A percentile compares a stretch with the other conserved stretches of the same genome.
Conservation (phyloP, 2,329 filamentous ascomycete genomes). For the Xylariales sp. region DNA sequence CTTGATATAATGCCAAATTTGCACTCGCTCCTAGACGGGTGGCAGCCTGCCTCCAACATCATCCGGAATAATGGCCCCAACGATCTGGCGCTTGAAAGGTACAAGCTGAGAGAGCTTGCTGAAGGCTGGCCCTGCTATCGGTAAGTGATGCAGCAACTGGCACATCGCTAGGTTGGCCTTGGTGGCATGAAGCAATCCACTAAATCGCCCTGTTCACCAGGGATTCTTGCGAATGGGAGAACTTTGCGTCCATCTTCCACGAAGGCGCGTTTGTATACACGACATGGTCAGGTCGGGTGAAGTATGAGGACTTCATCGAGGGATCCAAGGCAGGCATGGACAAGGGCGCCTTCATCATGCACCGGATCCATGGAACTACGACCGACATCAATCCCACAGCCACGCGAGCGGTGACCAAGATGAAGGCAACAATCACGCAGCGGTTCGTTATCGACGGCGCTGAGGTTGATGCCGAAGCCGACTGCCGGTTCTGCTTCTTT, state of each 20-base stretch:
- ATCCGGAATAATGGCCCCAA: slow-evolving; percentile 4
- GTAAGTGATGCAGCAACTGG: too few relatives aligned
- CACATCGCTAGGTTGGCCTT: too few relatives aligned
- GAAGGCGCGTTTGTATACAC: slow-evolving; percentile 43
- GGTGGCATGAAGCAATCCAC: too few relatives aligned
- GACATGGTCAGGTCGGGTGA: slow-evolving; percentile 39
- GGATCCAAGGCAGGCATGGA: slow-evolving; percentile 35
- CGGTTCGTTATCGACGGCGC: slow-evolving; percentile 35
- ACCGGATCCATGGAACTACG: slow-evolving; percentile 29
- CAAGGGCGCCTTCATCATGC: slow-evolving; percentile 38
- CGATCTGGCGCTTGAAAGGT: background rate
- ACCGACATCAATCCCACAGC: slow-evolving; percentile 27
- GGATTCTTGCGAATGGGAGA: slow-evolving; percentile 48
- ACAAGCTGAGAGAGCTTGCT: slow-evolving; percentile 2
- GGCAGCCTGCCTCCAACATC: background rate
- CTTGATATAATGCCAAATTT: background rate
- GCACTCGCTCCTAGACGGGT: background rate
- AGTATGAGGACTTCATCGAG: slow-evolving; percentile 34
- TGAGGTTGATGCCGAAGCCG: slow-evolving; percentile 41
- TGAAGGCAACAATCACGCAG: slow-evolving; percentile 47
- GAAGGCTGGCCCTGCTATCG: slow-evolving; percentile 4
- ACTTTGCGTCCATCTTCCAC: slow-evolving; percentile 45
- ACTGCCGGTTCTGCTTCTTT: slow-evolving; percentile 43
- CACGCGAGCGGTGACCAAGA: slow-evolving; percentile 39
- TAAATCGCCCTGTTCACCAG: slow-evolving; percentile 13